These are phyloP conservation scores for Xerophyta viscosa DNA, from an alignment of 106 monocot genomes.

Conservation along the genomic window DNA sequence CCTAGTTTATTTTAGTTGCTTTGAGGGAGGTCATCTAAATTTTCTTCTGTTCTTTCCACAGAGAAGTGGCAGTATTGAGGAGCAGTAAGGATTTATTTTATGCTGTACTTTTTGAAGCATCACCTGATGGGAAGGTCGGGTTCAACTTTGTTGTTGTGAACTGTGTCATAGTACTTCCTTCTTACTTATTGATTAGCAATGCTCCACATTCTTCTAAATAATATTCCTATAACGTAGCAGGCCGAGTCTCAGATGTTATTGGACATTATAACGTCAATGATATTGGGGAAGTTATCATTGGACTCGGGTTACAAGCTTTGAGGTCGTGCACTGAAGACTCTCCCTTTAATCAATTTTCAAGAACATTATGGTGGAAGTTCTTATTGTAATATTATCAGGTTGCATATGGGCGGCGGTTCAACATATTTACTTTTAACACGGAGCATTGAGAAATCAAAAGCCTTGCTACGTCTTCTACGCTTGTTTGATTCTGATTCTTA, in stretches of 20 bases:
- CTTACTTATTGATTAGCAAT: background rate
- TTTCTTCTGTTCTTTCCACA: conserved; percentile 35
- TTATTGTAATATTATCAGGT: conserved; percentile 18
- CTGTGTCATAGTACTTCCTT: background rate
- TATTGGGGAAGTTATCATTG: conserved; percentile 44
- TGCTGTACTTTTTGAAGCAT: conserved; percentile 34
- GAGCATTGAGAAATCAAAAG: conserved; percentile 24
- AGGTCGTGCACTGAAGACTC: conserved; percentile 31
- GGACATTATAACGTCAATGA: conserved; percentile 48
- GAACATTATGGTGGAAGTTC: background rate
- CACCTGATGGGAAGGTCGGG: conserved; percentile 32
- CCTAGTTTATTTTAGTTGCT: too few relatives aligned
- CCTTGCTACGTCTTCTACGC: conserved; percentile 38
- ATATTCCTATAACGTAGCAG: conserved; percentile 30
- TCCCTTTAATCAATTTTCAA: background rate
- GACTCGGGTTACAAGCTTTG: conserved; percentile 56
- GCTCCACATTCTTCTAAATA: background rate
- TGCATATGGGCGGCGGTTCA: conserved; percentile 29
- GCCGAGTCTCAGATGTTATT: conserved; percentile 18
- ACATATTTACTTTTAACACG: conserved; percentile 52
- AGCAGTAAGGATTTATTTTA: conserved; percentile 45
- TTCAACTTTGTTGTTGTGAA: conserved; percentile 8
- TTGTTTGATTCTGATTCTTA: conserved; percentile 15
- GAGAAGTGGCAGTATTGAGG: conserved; percentile 50
- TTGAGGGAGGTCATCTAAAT: too few relatives aligned